These are phyloP conservation scores for Xylariaceae sp. DNA, from an alignment of 2,329 filamentous ascomycete genomes.

Conservation along the genomic window DNA sequence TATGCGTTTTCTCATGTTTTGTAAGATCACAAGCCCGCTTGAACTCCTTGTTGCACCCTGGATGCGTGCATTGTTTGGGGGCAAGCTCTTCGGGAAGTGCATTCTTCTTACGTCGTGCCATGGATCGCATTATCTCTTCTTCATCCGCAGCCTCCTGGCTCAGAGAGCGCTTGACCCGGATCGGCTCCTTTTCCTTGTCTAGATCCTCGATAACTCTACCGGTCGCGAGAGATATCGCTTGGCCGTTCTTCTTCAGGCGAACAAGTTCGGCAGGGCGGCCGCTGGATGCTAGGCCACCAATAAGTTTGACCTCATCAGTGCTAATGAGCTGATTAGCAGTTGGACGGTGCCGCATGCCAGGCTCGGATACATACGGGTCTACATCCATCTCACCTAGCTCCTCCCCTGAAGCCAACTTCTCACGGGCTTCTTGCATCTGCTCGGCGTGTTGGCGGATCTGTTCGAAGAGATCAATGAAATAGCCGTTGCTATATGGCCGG, in stretches of 20 bases:
- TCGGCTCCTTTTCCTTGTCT: slow-evolving; percentile 43
- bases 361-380: slow-evolving; percentile 45
- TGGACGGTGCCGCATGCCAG: background rate
- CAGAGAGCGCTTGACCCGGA: slow-evolving; percentile 59
- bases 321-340: slow-evolving; percentile 30
- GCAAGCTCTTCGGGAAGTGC: slow-evolving; percentile 78
- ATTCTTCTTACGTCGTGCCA: slow-evolving; percentile 94
- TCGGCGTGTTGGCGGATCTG: slow-evolving; percentile 87
- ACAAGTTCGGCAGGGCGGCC: slow-evolving; percentile 81
- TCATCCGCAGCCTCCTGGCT: slow-evolving; percentile 70
- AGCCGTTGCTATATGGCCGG: slow-evolving; percentile 88
- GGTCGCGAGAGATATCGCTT: slow-evolving; percentile 70
- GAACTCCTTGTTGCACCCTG: slow-evolving; percentile 82
- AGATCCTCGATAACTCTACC: slow-evolving; percentile 56
- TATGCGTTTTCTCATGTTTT: slow-evolving; percentile 98
- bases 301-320: slow-evolving; percentile 67
- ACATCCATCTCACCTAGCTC: slow-evolving; percentile 54
- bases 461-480: slow-evolving; percentile 93
- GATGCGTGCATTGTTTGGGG: slow-evolving; percentile 69
- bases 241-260: slow-evolving; percentile 72
- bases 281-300: slow-evolving; percentile 75
- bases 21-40: slow-evolving; percentile 95
- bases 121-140: slow-evolving; percentile 79
- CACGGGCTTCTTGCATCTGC: slow-evolving; percentile 70
- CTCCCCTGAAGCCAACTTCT: slow-evolving; percentile 49